Base-by-base conservation (phyloP, 2,329 filamentous ascomycete genomes). In the Colletotrichum incanum region DNA sequence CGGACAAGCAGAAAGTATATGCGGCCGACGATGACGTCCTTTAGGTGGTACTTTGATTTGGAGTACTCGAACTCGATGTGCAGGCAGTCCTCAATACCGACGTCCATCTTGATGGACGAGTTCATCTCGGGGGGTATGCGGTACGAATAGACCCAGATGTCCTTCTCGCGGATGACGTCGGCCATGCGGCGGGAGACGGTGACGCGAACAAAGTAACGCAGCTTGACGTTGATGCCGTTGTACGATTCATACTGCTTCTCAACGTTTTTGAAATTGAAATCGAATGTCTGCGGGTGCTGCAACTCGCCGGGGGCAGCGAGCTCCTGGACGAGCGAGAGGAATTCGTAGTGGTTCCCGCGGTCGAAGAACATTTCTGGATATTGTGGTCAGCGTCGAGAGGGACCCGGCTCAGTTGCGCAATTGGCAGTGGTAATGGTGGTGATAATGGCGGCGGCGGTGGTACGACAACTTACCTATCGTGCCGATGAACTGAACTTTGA, bases 161-260 rank as follows among this genome's bases (percentile, higher is more conserved):
- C 97, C 89, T 99, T 99, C 85, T 99, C 97, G 78, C 97, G 93
- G 79, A 98, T 94, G 70, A 99, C 96, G 81, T 99, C 96, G 78
- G 95, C 94, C 95, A 99, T 98, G 81, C 96, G 92, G 79, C 96
- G 91, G 63, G 95, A 97, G 59, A 99, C 96, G 45, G 96, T 99
- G 77, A 98, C 96, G 77, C 95, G 93, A 70, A 98, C 92, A 84
- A 98, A 98, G 90, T 99, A 99, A 77, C 96, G 95, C 81, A 99
- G 90, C 87, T 98, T 97, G 79, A 99, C 96, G 81, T 99, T 99
- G 90, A 99, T 99, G 80, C 96, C 96, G 82, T 98, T 97, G 89
- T 99, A 99, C 76, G 95, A 98, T 85, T 99, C 97, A 88, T 99
- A 99, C 84, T 97, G 95, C 88, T 99, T 99, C 89, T 99, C 96